Percentiles rank a stretch among this genome's conserved stretches.
Evolutionary conservation across 257 asterid genomes (phyloP).

Genomic region (Nemophila menziesii): DNA sequence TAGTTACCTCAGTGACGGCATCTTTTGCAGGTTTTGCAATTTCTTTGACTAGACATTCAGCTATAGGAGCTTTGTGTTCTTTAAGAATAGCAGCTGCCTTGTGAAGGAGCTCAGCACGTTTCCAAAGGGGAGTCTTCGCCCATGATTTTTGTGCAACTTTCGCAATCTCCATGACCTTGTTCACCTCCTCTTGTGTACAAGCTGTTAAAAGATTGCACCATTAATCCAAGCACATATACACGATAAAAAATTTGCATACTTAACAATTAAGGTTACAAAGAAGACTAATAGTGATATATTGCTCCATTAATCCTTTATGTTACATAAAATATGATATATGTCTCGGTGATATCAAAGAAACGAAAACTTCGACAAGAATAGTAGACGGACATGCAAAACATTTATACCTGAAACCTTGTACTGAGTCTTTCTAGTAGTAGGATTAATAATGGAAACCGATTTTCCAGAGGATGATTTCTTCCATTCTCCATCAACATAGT

Average conservation of each 20-base stretch:
- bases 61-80: conserved; percentile 84
- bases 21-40: conserved; percentile 96
- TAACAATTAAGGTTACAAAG: not conserved
- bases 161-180: conserved; percentile 69
- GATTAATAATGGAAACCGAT: conserved; percentile 68
- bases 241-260: no score
- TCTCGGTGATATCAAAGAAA: not conserved
- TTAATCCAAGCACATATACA: not conserved
- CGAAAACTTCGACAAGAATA: not conserved
- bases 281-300: no score
- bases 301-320: no score
- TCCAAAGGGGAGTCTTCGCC: conserved; percentile 95
- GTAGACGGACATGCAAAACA: not conserved
- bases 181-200: conserved; percentile 92
- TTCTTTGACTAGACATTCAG: conserved; percentile 85
- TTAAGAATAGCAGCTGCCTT: conserved; percentile 91
- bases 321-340: no score
- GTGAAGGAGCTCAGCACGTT: conserved; percentile 95
- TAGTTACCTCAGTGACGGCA: conserved; percentile 71
- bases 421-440: conserved; percentile 73
- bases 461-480: conserved; percentile 63
- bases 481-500: conserved; percentile 85
- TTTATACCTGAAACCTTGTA: conserved; percentile 88
- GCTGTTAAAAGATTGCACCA: conserved; percentile 25
- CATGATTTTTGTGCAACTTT: conserved; percentile 71